Conservation (phyloP, 2,329 filamentous ascomycete genomes). For the Neobulgaria alba region DNA sequence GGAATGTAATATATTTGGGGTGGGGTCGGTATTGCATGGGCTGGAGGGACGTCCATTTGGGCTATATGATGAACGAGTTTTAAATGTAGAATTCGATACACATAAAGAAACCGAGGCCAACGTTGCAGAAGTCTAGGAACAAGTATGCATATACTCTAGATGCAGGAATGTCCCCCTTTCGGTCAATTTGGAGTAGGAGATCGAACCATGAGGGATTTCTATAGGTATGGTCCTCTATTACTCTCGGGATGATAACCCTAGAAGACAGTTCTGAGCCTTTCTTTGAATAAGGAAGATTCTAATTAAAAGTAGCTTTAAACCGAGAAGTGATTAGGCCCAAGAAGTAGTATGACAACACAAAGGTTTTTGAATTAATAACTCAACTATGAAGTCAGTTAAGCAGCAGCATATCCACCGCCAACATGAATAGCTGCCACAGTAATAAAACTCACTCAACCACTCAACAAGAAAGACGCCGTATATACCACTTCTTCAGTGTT, state of each 20-base stretch:
- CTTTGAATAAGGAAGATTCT: too few relatives aligned
- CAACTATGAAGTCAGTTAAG: background rate
- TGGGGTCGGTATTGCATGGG: background rate
- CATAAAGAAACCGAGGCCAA: background rate
- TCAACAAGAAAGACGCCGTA: background rate
- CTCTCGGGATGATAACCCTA: too few relatives aligned
- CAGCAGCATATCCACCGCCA: background rate
- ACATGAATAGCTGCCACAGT: background rate
- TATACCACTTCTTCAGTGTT: background rate
- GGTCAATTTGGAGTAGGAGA: too few relatives aligned
- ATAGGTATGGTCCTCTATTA: too few relatives aligned
- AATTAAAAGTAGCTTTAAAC: too few relatives aligned
- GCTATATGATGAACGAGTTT: background rate
- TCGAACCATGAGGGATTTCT: too few relatives aligned
- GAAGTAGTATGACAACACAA: background rate
- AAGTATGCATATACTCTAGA: too few relatives aligned
- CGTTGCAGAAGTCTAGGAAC: background rate
- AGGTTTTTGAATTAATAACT: background rate
- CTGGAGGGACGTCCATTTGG: background rate
- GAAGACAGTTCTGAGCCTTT: too few relatives aligned
- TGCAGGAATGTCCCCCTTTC: too few relatives aligned
- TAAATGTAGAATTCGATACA: background rate
- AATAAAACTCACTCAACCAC: background rate
- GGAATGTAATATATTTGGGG: conserved; percentile 16
- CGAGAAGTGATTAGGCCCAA: background rate